A percentile compares a stretch with the other conserved stretches of the same genome.
These are phyloP conservation scores for Cucurbitaria berberidis DNA, from an alignment of 2,329 filamentous ascomycete genomes.

Conservation along the genomic window DNA sequence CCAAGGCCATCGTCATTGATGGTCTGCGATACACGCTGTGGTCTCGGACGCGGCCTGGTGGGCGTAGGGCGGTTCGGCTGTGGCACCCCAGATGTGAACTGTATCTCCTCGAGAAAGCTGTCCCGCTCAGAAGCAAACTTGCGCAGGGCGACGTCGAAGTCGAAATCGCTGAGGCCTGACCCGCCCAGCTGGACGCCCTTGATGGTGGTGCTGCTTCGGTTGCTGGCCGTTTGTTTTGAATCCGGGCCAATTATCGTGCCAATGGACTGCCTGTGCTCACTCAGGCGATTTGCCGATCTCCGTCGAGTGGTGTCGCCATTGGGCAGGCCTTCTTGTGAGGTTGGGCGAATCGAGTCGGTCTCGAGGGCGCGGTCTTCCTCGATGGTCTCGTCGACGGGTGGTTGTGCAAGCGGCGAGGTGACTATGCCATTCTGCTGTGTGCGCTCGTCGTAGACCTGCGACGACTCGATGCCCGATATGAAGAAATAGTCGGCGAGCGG, in stretches of 20 bases:
- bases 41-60: conserved; percentile 74
- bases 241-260: conserved; percentile 55
- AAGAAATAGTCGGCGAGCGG: conserved; percentile 72
- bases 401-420: conserved; percentile 37
- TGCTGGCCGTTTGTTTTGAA: conserved; percentile 61
- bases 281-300: conserved; percentile 49
- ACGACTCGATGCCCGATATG: conserved; percentile 63
- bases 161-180: conserved; percentile 69
- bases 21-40: conserved; percentile 72
- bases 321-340: conserved; percentile 52
- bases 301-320: conserved; percentile 46
- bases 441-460: conserved; percentile 58
- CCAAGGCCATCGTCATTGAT: conserved; percentile 59
- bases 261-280: conserved; percentile 59
- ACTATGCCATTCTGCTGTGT: conserved; percentile 37
- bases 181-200: conserved; percentile 53
- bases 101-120: conserved; percentile 89
- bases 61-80: conserved; percentile 54
- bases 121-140: conserved; percentile 98
- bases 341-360: conserved; percentile 55
- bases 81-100: conserved; percentile 80
- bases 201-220: conserved; percentile 69
- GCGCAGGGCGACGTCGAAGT: conserved; percentile 90
- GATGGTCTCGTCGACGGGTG: conserved; percentile 61
- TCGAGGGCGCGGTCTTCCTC: conserved; percentile 65